Evolutionary conservation across 805 yeast genomes (phyloP), one percentile per base, ranked within the genome.

Genomic region (Starmera quercuum): DNA sequence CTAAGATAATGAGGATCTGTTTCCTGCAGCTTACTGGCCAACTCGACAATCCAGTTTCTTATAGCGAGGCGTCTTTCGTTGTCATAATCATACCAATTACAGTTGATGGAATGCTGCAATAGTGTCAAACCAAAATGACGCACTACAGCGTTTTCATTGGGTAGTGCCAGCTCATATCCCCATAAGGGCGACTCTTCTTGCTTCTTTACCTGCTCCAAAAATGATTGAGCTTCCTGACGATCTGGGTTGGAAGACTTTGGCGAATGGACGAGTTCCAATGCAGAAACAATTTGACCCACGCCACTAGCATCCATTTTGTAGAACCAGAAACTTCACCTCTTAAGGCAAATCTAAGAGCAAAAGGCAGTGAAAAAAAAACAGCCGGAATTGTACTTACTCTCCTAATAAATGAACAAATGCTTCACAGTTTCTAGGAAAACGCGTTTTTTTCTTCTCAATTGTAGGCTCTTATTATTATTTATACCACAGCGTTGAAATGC

Each of bases 61-160:
- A 92, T 70, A 1, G 95, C 80, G 18, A 72, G 55, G 38, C 74
- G 65, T 49, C 78, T 82, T 12, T 73, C 66, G 7, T 66, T 59
- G 42, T 74, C 76, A 51, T 74, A 87, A 29, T 66, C 61, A 20
- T 62, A 58, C 67, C 73, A 74, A 30, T 65, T 62, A 28, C 59
- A 57, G 37, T 71, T 68, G 36, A 90, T 75, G 15, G 95, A 75
- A 46, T 77, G 66, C 44, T 86, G 85, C 20, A 92, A 59, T 40
- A 92, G 59, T 13, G 90, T 78, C 26, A 92, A 63, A 0, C 98
- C 98, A 55, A 78, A 92, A 57, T 94, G 97, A 40, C 95, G 76
- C 17, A 88, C 87, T 19, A 85, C 76, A 43, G 67, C 73, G 51
- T 80, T 72, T 64, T 44, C 77, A 63, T 60, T 73, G 63, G 54